Base-by-base conservation (phyloP, 345 rosid species). In the Sisymbrium irio region DNA sequence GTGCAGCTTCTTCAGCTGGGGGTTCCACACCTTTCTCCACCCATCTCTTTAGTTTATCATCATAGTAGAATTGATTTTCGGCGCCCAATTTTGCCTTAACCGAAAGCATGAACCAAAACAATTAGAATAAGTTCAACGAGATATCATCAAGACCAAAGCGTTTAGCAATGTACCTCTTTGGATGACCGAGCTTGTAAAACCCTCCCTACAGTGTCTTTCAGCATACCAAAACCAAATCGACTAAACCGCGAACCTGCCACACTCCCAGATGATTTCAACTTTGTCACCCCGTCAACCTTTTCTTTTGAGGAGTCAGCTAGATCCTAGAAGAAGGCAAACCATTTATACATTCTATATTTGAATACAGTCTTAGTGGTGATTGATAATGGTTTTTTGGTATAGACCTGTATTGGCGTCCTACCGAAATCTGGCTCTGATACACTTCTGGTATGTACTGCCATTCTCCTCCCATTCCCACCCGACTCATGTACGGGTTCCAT, bases 11-110 rank as follows among this genome's bases (percentile, higher is more conserved):
- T 73, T 90, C 95, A n/a, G 96, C 87, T 56, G 95, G 88, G 40
- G 92, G 87, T 65, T 86, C 95, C 53, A 76, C 99, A 60, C 99
- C 99, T 85, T 86, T 96, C 83, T 96, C 97, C 58, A 92, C 96
- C 99, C 99, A 92, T 85, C 93, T 88, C 87, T 92, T 96, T 32
- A 89, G 97, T 65, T 96, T 92, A 72, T 90, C 98, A 39, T 96
- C 98, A 53, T 87, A 96, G 45, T 92, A 88, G 77, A 96, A 96
- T 69, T 88, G 90, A 79, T 92, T 96, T 75, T 70, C 86, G 28
- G 84, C 95, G 11, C 99, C 99, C 81, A 96, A 46, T 77, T 96
- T 96, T 40, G 99, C 99, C 99, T 96, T 79, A 76, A 80, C 55
- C 15, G 69, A 77, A 71, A 58, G 50, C 58, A 69, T 35, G 53